These are phyloP conservation scores for Dacryopinax primogenitus DNA, from an alignment of 768 basidiomycete species.

Conservation along the genomic window DNA sequence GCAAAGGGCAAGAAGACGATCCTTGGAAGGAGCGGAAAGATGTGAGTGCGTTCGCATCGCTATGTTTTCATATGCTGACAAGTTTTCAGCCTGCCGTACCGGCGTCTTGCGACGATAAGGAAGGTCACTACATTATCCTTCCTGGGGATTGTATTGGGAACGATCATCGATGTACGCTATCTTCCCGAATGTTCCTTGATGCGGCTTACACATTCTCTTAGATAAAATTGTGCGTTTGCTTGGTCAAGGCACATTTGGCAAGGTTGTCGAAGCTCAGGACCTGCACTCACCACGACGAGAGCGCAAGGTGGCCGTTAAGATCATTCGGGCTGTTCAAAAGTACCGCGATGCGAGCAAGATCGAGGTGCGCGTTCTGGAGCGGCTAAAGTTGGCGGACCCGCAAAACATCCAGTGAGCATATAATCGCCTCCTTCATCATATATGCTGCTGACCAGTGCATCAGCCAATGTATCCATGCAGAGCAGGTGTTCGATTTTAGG, in stretches of 20 bases:
- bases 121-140: slow-evolving; percentile 95
- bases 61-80: slow-evolving; percentile 14
- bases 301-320: slow-evolving; percentile 77
- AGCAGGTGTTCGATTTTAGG: slow-evolving; percentile 89
- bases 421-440: slow-evolving; percentile 9
- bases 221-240: slow-evolving; percentile 84
- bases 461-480: slow-evolving; percentile 95
- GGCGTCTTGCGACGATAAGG: slow-evolving; percentile 85
- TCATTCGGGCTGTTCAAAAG: slow-evolving; percentile 95
- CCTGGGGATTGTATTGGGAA: slow-evolving; percentile 77
- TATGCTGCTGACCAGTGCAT: slow-evolving; percentile 20
- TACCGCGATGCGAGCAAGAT: slow-evolving; percentile 98
- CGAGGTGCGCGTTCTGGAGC: slow-evolving; percentile 87
- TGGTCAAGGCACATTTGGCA: slow-evolving; percentile 97
- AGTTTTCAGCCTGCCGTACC: slow-evolving; percentile 27
- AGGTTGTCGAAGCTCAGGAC: slow-evolving; percentile 90
- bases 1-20: background rate
- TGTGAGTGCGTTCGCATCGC: slow-evolving; percentile 34
- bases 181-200: slow-evolving; percentile 8
- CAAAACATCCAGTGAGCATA: slow-evolving; percentile 67
- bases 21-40: slow-evolving; percentile 33
- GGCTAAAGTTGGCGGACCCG: slow-evolving; percentile 80
- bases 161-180: slow-evolving; percentile 48
- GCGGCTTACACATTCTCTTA: slow-evolving; percentile 25
- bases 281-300: slow-evolving; percentile 48